Conservation (phyloP, 164 flowering plant genomes). For the Magnolia officinalis region DNA sequence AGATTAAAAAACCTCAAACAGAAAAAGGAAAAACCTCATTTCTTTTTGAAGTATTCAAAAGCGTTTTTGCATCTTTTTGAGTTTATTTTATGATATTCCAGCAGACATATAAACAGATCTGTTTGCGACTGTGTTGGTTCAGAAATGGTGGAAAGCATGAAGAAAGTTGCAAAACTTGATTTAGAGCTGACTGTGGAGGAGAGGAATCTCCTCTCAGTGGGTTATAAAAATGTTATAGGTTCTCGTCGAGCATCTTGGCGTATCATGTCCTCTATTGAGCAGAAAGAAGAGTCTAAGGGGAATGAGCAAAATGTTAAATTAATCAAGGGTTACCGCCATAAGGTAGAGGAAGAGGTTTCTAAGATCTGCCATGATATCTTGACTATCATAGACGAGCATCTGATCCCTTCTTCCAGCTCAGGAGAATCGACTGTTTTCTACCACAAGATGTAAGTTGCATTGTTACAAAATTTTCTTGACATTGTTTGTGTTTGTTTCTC, state of each 20-base stretch:
- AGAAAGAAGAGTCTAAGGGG: conserved; percentile 24
- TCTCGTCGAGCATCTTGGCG: conserved; percentile 30
- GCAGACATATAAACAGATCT: neutral
- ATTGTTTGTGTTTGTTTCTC: neutral
- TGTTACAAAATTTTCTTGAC: neutral
- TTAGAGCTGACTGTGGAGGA: conserved; percentile 26
- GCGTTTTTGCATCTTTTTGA: neutral
- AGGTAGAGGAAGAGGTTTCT: conserved; percentile 26
- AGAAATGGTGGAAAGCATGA: conserved; percentile 28
- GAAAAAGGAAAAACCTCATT: no score
- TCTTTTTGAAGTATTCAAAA: neutral
- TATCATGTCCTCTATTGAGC: conserved; percentile 27
- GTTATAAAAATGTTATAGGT: conserved; percentile 27
- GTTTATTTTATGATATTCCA: neutral
- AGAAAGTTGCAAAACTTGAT: conserved; percentile 25
- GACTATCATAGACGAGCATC: conserved; percentile 24
- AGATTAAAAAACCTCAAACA: no score
- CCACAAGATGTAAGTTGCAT: conserved; percentile 20
- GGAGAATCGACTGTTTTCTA: conserved; percentile 25
- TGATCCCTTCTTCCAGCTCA: conserved; percentile 19
- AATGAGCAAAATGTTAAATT: conserved; percentile 24
- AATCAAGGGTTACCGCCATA: conserved; percentile 24
- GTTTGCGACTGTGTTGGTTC: neutral
- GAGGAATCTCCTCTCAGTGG: conserved; percentile 28
- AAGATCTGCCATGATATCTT: conserved; percentile 22